Conservation (phyloP, 192 early-diverging fungal genomes). For the Podila clonocystis region DNA sequence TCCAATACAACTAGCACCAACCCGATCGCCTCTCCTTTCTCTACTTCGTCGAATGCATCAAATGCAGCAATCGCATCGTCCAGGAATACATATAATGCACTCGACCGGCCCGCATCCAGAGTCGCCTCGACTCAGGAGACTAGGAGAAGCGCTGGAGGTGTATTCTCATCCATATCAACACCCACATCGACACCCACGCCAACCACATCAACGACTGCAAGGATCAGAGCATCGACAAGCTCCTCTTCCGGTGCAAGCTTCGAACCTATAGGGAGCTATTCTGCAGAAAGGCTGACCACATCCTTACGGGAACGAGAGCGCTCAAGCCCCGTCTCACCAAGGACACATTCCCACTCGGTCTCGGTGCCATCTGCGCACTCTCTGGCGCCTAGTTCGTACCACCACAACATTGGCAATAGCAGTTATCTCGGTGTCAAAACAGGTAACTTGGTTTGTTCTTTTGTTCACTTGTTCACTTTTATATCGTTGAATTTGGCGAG, state of each 20-base stretch:
- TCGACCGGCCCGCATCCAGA: not conserved
- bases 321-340: conserved; percentile 1
- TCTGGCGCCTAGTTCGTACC: conserved; percentile 5
- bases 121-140: not conserved
- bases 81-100: not conserved
- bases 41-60: not conserved
- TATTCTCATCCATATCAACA: not conserved
- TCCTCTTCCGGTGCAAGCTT: conserved; percentile 1
- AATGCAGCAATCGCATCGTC: not conserved
- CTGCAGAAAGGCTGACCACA: conserved; percentile 5
- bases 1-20: not conserved
- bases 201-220: conserved; percentile 14
- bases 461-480: no score
- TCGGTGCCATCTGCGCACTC: conserved; percentile 23
- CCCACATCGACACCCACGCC: not conserved
- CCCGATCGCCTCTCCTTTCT: not conserved
- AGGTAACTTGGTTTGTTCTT: not conserved
- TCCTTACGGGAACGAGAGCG: conserved; percentile 16
- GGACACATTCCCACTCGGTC: conserved; percentile 31
- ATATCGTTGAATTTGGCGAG: no score
- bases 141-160: not conserved
- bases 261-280: not conserved
- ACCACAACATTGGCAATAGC: not conserved
- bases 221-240: conserved; percentile 26
- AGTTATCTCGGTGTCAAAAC: not conserved